Evolutionary conservation across 768 basidiomycete species (phyloP).

Genomic region (Russula ochroleuca): DNA sequence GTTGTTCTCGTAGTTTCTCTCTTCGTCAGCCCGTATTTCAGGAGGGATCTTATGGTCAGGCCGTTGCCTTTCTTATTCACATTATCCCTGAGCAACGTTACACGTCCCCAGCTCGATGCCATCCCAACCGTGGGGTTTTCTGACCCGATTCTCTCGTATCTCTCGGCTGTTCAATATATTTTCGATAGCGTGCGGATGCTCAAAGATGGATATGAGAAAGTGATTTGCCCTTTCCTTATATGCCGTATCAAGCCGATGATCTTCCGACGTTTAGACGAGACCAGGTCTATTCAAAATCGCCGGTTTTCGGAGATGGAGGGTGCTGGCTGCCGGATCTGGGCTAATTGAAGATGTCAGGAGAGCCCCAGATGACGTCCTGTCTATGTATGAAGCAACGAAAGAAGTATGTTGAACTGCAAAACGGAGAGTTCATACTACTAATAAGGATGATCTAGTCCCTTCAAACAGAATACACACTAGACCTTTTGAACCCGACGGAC

Average conservation of each 20-base stretch:
- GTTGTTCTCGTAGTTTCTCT: neutral
- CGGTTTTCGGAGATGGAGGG: too few relatives aligned
- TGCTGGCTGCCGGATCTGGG: too few relatives aligned
- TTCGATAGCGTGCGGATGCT: neutral
- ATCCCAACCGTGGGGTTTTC: slow-evolving; percentile 2
- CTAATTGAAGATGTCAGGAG: too few relatives aligned
- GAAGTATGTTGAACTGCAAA: neutral
- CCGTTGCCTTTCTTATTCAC: neutral
- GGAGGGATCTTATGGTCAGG: neutral
- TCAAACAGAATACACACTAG: neutral
- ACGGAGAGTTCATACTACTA: neutral
- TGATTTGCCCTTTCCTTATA: neutral
- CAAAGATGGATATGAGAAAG: slow-evolving; percentile 5
- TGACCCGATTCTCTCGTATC: slow-evolving; percentile 32
- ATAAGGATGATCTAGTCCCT: neutral
- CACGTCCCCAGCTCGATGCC: neutral
- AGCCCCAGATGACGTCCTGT: neutral
- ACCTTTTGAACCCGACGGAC: neutral
- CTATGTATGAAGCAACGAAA: accelerated
- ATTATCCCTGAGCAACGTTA: neutral
- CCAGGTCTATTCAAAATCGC: neutral
- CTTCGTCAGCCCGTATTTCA: neutral
- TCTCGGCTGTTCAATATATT: neutral
- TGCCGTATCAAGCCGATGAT: neutral
- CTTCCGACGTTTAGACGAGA: neutral